Percentiles rank a stretch among this genome's conserved stretches.
Conservation (phyloP, 768 basidiomycete species). For the Lactarius tabidus region DNA sequence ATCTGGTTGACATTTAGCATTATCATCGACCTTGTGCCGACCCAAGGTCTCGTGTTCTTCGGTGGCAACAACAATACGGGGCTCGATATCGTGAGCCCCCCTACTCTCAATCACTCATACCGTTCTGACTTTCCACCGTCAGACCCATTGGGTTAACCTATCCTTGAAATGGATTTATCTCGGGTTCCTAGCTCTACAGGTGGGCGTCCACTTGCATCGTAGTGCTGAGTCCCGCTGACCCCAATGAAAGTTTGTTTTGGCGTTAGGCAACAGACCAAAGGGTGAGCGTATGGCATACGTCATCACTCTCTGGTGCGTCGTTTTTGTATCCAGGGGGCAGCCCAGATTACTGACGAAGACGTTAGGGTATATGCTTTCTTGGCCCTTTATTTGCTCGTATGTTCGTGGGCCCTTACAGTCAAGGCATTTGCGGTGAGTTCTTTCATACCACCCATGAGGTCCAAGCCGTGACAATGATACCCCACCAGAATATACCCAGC, state of each 20-base stretch:
- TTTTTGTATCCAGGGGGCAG: background rate
- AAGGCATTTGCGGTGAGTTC: constrained; percentile 66
- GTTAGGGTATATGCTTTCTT: constrained; percentile 81
- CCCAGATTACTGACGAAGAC: constrained; percentile 1
- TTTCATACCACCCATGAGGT: background rate
- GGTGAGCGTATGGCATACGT: constrained; percentile 76
- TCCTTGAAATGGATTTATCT: constrained; percentile 85
- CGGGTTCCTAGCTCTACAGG: constrained; percentile 75
- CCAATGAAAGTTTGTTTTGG: constrained; percentile 54
- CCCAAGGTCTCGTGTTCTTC: constrained; percentile 53
- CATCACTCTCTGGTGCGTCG: constrained; percentile 61
- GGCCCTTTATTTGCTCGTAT: constrained; percentile 78
- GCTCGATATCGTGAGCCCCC: constrained; percentile 51
- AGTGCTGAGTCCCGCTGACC: background rate
- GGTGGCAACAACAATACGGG: constrained; percentile 46
- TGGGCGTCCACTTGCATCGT: constrained; percentile 28
- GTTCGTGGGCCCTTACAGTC: constrained; percentile 80
- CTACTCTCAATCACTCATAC: background rate
- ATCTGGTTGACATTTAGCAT: constrained; percentile 95
- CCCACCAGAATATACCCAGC: constrained; percentile 50
- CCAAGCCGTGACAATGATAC: background rate
- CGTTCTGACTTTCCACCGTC: background rate
- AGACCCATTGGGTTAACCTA: constrained; percentile 90
- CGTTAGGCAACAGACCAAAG: constrained; percentile 80
- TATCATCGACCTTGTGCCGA: constrained; percentile 82